A percentile compares a stretch with the other conserved stretches of the same genome.
phyloP scores from a whole-genome alignment of 169 alveolate species.

The Plasmodium ovale region DNA sequence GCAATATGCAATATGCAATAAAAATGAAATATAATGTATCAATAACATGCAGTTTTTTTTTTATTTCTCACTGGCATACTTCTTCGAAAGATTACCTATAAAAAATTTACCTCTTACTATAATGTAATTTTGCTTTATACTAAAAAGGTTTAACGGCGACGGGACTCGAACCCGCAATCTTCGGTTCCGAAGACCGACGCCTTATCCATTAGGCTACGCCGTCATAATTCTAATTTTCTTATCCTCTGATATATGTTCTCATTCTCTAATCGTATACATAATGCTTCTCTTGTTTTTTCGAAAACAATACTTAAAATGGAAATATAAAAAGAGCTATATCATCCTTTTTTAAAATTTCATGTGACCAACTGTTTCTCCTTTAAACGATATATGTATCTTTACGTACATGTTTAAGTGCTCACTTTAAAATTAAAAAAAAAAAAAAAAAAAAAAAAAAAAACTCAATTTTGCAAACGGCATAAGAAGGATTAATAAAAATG shows the following conservation, averaged over 20 bases:
- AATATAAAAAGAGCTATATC: too few species aligned
- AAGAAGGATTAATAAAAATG: neutral
- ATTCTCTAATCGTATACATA: too few species aligned
- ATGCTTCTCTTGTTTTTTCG: neutral
- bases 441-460: too few species aligned
- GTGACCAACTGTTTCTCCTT: neutral
- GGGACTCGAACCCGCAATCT: constrained; percentile 99
- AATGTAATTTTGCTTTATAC: neutral
- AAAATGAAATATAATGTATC: too few species aligned
- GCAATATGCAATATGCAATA: too few species aligned
- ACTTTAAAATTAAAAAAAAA: neutral
- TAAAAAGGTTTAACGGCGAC: constrained; percentile 87
- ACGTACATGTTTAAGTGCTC: neutral
- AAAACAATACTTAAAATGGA: too few species aligned
- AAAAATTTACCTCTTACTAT: too few species aligned
- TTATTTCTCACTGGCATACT: too few species aligned
- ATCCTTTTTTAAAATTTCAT: neutral
- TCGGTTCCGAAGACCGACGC: constrained; percentile 98
- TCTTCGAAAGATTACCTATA: too few species aligned
- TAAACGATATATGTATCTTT: neutral
- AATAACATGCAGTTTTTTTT: too few species aligned
- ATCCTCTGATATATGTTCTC: neutral
- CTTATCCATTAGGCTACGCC: constrained; percentile 98
- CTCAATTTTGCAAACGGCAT: neutral
- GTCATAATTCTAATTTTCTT: constrained; percentile 80